These are phyloP conservation scores for Pilatotrama ljubarskyi DNA, from an alignment of 768 basidiomycete species.

Conservation along the genomic window DNA sequence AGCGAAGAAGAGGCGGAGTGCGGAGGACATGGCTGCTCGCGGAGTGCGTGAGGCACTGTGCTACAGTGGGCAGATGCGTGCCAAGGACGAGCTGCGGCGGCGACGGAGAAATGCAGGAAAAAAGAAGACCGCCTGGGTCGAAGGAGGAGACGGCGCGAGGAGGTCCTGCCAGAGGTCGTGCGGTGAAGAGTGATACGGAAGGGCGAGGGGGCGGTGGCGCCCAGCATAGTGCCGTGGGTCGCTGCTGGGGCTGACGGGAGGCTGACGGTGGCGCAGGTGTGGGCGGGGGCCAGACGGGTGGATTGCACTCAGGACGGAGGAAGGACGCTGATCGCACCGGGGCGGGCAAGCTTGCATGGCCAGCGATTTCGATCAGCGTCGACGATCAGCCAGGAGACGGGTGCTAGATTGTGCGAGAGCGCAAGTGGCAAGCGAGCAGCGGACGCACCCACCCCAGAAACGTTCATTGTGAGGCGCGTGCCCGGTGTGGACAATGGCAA, in stretches of 20 bases:
- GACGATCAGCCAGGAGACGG: constrained; percentile 5
- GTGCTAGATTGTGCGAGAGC: not conserved
- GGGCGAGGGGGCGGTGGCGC: not conserved
- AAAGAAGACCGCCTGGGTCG: constrained; percentile 19
- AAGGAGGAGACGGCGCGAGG: not conserved
- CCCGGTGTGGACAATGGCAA: not conserved
- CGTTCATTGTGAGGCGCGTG: constrained; percentile 9
- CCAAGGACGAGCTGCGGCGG: not conserved
- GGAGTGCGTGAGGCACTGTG: not conserved
- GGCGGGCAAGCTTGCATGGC: too few species aligned
- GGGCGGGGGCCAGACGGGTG: constrained; percentile 1
- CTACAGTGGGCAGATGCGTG: not conserved
- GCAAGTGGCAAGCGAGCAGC: constrained; percentile 3
- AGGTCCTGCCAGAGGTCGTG: constrained; percentile 7
- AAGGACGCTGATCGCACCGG: constrained; percentile 11
- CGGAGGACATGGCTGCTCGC: not conserved
- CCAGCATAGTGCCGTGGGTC: not conserved
- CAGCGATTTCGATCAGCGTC: constrained; percentile 10
- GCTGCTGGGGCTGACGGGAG: constrained; percentile 2
- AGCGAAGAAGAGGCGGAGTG: constrained; percentile 1
- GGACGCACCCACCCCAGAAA: constrained; percentile 1
- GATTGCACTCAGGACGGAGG: constrained; percentile 14
- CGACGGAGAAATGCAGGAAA: constrained; percentile 2
- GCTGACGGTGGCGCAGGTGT: constrained; percentile 3
- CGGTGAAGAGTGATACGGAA: not conserved